These are phyloP conservation scores for Starmerella floricola DNA, from an alignment of 805 yeast species.

Conservation along the genomic window DNA sequence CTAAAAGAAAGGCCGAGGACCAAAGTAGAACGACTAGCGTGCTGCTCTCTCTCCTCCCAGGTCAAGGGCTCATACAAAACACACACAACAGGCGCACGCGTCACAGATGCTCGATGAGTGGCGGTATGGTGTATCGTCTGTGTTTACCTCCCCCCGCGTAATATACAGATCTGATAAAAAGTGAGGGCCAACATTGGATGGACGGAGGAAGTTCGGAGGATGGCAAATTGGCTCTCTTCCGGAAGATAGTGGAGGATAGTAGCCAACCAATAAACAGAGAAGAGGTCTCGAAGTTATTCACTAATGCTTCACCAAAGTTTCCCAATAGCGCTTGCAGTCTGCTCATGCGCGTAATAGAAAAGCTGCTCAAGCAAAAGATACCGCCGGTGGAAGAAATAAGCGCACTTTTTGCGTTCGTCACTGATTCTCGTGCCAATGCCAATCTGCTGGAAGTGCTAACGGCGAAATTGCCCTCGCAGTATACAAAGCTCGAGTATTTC, in stretches of 20 bases:
- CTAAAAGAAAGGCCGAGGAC: too few species aligned
- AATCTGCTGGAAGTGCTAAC: not conserved
- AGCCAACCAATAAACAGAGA: not conserved
- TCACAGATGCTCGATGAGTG: too few species aligned
- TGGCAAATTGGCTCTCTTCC: not conserved
- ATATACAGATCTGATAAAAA: too few species aligned
- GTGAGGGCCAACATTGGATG: too few species aligned
- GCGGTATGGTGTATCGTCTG: too few species aligned
- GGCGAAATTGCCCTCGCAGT: not conserved
- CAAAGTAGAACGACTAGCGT: too few species aligned
- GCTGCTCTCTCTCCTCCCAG: too few species aligned
- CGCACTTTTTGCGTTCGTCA: not conserved
- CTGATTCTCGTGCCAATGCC: not conserved
- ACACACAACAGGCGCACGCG: too few species aligned
- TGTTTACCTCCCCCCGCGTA: too few species aligned
- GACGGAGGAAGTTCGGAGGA: not conserved
- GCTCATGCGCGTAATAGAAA: slow-evolving; percentile 1
- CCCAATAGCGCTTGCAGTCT: not conserved
- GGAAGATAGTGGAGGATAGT: not conserved
- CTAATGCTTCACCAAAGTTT: not conserved
- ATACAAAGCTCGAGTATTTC: not conserved
- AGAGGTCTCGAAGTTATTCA: not conserved
- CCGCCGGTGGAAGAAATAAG: not conserved
- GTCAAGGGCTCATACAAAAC: too few species aligned
- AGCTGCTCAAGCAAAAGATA: not conserved